phyloP scores from a whole-genome alignment of 2,329 filamentous ascomycete genomes.

The Paraphaeosphaeria sporulosa region DNA sequence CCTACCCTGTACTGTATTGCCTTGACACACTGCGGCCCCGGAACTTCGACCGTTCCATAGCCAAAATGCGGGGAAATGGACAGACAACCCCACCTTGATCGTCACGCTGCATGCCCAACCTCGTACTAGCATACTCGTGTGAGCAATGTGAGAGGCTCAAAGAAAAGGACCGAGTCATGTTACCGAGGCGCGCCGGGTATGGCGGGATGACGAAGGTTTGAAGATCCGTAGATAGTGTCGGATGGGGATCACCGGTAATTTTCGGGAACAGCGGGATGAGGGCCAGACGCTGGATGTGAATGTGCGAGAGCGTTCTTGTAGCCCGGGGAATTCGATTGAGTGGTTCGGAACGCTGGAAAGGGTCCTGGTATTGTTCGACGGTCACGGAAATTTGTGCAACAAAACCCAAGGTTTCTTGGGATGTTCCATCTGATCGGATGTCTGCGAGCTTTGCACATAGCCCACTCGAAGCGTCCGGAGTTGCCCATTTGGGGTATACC shows the following conservation, averaged over 20 bases:
- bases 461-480: not conserved
- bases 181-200: not conserved
- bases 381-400: not conserved
- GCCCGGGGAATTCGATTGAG: not conserved
- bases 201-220: not conserved
- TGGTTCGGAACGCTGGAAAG: not conserved
- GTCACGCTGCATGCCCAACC: not conserved
- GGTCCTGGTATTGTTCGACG: not conserved
- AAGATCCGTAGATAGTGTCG: not conserved
- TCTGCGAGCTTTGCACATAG: not conserved
- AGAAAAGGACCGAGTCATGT: not conserved
- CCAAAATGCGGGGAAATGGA: slow-evolving; percentile 8
- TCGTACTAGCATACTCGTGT: not conserved
- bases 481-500: not conserved
- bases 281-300: not conserved
- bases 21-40: not conserved
- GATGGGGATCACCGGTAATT: slow-evolving; percentile 1
- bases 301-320: not conserved
- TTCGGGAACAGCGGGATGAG: not conserved
- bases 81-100: not conserved
- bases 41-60: not conserved
- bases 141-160: not conserved
- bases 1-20: not conserved
- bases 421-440: not conserved
- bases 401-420: not conserved